phyloP scores from a whole-genome alignment of 176 grass and related monocot species.

The Rhipidocladum racemiflorum region DNA sequence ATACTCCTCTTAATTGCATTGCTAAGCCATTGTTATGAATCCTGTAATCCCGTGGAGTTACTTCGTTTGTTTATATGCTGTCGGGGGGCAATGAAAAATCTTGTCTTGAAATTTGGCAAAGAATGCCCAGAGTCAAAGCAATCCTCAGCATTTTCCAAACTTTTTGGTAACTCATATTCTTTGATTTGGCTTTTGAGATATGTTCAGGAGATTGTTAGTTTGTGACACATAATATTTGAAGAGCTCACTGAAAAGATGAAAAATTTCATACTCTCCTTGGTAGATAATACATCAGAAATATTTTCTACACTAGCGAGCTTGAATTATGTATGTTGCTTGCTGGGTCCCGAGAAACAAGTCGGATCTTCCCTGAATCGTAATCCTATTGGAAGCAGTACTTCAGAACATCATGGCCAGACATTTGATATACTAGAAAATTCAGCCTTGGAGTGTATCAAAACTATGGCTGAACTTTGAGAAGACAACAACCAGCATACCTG shows the following conservation, averaged over 20 bases:
- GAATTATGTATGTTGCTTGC: slow-evolving; percentile 47
- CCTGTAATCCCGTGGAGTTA: slow-evolving; percentile 45
- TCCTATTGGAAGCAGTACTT: slow-evolving; percentile 16
- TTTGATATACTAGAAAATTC: slow-evolving; percentile 39
- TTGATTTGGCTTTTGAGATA: slow-evolving; percentile 77
- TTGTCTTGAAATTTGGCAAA: slow-evolving; percentile 53
- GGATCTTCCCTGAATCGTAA: slow-evolving; percentile 27
- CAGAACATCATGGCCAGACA: slow-evolving; percentile 31
- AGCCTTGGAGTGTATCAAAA: slow-evolving; percentile 52
- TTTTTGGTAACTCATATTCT: slow-evolving; percentile 41
- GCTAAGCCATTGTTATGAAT: slow-evolving; percentile 35
- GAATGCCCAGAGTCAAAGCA: slow-evolving; percentile 36
- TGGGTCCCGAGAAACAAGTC: slow-evolving; percentile 40
- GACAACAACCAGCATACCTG: slow-evolving; percentile 40
- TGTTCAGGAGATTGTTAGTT: slow-evolving; percentile 49
- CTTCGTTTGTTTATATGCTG: slow-evolving; percentile 74
- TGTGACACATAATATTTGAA: slow-evolving; percentile 47
- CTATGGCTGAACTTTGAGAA: slow-evolving; percentile 57
- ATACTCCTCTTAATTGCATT: slow-evolving; percentile 67
- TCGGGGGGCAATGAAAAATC: slow-evolving; percentile 72
- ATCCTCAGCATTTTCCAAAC: slow-evolving; percentile 39
- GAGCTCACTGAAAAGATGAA: slow-evolving; percentile 50
- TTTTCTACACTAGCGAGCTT: slow-evolving; percentile 59
- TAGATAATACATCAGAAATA: slow-evolving; percentile 75
- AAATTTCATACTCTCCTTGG: slow-evolving; percentile 57